These are phyloP conservation scores for Tagetes erecta DNA, from an alignment of 129 eudicot species.

Conservation along the genomic window DNA sequence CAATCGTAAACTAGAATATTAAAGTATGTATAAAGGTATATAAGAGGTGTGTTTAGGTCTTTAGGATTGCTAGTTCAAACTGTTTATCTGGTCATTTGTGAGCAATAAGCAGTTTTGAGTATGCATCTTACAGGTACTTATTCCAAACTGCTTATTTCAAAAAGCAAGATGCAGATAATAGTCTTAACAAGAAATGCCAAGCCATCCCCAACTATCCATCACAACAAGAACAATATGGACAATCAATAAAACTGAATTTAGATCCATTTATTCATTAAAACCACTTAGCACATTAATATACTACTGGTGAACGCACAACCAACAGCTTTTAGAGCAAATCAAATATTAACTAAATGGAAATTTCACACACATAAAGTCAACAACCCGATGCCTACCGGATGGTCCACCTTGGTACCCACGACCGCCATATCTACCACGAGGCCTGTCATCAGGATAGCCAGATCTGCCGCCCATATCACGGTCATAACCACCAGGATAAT, in stretches of 20 bases:
- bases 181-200: neutral
- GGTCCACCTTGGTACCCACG: slow-evolving; percentile 85
- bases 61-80: neutral
- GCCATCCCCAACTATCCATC: neutral
- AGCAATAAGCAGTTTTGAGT: neutral
- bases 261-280: neutral
- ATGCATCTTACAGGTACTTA: neutral
- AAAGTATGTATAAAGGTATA: neutral
- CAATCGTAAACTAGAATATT: neutral
- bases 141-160: neutral
- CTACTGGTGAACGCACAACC: slow-evolving; percentile 1
- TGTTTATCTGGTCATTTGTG: neutral
- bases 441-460: slow-evolving; percentile 87
- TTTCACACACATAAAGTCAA: neutral
- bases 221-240: neutral
- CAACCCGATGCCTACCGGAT: slow-evolving; percentile 48
- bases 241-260: neutral
- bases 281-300: slow-evolving; percentile 8
- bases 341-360: neutral
- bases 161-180: neutral
- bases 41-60: neutral
- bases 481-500: slow-evolving; percentile 77
- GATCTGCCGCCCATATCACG: slow-evolving; percentile 82
- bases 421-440: slow-evolving; percentile 81
- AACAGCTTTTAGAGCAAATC: slow-evolving; percentile 8